These are phyloP conservation scores for Aspergillus amoenus DNA, from an alignment of 2,329 filamentous ascomycete genomes.

Conservation along the genomic window DNA sequence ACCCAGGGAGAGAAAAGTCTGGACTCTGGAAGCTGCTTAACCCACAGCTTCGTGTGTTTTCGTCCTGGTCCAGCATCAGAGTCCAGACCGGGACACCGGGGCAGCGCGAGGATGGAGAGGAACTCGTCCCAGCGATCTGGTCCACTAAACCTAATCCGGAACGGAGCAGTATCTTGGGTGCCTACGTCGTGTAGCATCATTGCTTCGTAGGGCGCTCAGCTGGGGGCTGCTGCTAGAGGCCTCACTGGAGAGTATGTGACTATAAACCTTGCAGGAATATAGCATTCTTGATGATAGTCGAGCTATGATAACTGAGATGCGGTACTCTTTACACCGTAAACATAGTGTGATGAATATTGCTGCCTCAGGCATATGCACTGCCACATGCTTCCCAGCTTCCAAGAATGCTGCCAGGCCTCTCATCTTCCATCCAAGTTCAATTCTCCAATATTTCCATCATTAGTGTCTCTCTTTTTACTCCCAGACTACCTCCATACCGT, in stretches of 20 bases:
- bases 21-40: background rate
- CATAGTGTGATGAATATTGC: background rate
- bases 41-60: background rate
- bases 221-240: background rate
- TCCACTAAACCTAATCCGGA: conserved; percentile 6
- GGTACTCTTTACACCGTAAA: background rate
- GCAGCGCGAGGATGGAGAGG: background rate
- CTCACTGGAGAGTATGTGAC: background rate
- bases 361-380: conserved; percentile 9
- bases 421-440: background rate
- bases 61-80: background rate
- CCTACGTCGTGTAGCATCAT: background rate
- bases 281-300: too few species aligned
- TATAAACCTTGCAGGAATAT: background rate
- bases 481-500: background rate
- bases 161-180: background rate
- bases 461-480: background rate
- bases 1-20: background rate
- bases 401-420: background rate
- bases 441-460: background rate
- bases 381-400: background rate
- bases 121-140: background rate
- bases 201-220: background rate
- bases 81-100: conserved; percentile 8
- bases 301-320: background rate